A percentile compares a stretch with the other conserved stretches of the same genome.
Evolutionary conservation across 768 basidiomycete species (phyloP).

Genomic region (Tephrocybe sp.): DNA sequence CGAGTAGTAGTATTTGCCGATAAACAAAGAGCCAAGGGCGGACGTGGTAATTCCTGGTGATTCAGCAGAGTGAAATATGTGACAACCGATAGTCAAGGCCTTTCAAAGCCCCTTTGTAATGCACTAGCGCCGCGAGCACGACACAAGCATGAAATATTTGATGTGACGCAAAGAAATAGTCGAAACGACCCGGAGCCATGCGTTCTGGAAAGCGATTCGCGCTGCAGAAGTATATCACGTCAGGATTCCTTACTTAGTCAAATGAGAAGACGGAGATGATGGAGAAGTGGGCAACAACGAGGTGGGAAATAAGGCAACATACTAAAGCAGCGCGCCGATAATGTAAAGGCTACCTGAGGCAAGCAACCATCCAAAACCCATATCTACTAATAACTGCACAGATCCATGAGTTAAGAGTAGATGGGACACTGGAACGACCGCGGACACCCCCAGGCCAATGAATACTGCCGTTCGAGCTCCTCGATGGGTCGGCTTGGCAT

Average conservation of each 20-base stretch:
- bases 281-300: constrained; percentile 13
- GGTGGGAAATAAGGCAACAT: constrained; percentile 35
- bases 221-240: constrained; percentile 40
- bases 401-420: constrained; percentile 59
- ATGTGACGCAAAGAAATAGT: constrained; percentile 78
- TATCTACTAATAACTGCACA: constrained; percentile 49
- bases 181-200: constrained; percentile 73
- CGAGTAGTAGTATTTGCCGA: background rate
- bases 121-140: constrained; percentile 66
- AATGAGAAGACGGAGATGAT: constrained; percentile 21
- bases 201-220: constrained; percentile 83
- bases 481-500: constrained; percentile 72
- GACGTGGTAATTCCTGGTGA: background rate
- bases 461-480: constrained; percentile 79
- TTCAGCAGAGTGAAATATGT: constrained; percentile 24
- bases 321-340: constrained; percentile 80
- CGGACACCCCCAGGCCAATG: constrained; percentile 72
- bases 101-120: constrained; percentile 58
- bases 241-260: constrained; percentile 12
- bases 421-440: constrained; percentile 69
- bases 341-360: constrained; percentile 76
- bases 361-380: constrained; percentile 73
- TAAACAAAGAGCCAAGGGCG: background rate
- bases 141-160: constrained; percentile 90
- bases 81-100: constrained; percentile 63